Conservation (phyloP, 768 basidiomycete genomes). For the Clitopilus passeckerianus region DNA sequence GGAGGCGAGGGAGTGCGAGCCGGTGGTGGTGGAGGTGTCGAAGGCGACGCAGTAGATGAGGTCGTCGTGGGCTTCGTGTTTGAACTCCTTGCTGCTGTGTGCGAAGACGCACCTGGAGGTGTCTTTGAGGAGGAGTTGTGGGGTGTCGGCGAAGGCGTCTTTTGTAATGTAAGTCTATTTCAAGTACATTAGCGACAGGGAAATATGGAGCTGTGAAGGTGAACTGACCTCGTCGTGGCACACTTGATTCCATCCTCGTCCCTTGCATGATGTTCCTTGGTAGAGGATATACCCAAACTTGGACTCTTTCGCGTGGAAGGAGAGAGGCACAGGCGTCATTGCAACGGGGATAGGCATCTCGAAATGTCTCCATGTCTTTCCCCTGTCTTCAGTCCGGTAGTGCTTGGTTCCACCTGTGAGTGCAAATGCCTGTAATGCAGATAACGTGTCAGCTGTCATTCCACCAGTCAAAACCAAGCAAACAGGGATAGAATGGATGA, state of each 20-base stretch:
- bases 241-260: constrained; percentile 41
- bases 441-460: background rate
- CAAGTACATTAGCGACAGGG: constrained; percentile 5
- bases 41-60: constrained; percentile 90
- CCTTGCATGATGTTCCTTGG: constrained; percentile 66
- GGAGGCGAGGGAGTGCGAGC: constrained; percentile 47
- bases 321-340: constrained; percentile 57
- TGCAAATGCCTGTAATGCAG: constrained; percentile 70
- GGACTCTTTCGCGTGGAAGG: constrained; percentile 77
- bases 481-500: background rate
- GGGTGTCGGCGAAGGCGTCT: constrained; percentile 66
- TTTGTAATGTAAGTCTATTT: constrained; percentile 84
- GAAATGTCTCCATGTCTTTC: constrained; percentile 84
- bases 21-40: constrained; percentile 51
- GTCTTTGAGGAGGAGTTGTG: constrained; percentile 59
- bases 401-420: constrained; percentile 72
- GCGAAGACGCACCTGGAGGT: constrained; percentile 86
- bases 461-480: background rate
- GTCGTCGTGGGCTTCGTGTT: constrained; percentile 66
- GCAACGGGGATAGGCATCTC: constrained; percentile 59
- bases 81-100: constrained; percentile 80
- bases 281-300: constrained; percentile 76
- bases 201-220: background rate
- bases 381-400: constrained; percentile 85
- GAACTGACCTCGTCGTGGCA: constrained; percentile 72